phyloP scores from a whole-genome alignment of 352 stramenopile genomes.

The Phytophthora citrophthora region DNA sequence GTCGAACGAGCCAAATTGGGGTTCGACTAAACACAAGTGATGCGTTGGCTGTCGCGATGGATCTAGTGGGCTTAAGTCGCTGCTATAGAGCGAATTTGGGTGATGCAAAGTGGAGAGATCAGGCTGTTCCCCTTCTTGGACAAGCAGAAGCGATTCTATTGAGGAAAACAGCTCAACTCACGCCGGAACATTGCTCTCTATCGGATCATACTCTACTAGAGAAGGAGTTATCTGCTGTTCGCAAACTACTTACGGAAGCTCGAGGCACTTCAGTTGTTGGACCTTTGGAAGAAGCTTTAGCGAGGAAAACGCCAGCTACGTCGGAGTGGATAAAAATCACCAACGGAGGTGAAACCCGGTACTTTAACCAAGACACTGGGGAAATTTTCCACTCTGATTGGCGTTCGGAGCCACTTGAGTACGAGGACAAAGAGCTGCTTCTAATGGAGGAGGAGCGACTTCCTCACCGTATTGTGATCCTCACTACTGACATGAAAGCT shows the following conservation, averaged over 20 bases:
- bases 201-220: conserved; percentile 7
- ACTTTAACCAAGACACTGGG: conserved; percentile 76
- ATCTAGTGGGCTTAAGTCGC: conserved; percentile 42
- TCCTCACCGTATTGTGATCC: conserved; percentile 51
- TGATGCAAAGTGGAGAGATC: conserved; percentile 16
- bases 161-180: conserved; percentile 13
- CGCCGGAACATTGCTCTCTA: conserved; percentile 16
- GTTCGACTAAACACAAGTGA: conserved; percentile 21
- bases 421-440: conserved; percentile 45
- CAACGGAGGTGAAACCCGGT: conserved; percentile 29
- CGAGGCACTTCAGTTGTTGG: conserved; percentile 3
- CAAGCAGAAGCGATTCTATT: conserved; percentile 32
- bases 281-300: conserved; percentile 37
- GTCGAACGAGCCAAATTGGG: conserved; percentile 16
- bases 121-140: conserved; percentile 18
- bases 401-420: conserved; percentile 59
- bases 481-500: conserved; percentile 38
- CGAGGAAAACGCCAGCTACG: conserved; percentile 49
- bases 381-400: conserved; percentile 29
- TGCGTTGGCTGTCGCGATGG: conserved; percentile 24
- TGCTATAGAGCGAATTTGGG: conserved; percentile 52
- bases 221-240: conserved; percentile 26
- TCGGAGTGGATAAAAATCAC: conserved; percentile 63
- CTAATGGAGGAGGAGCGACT: conserved; percentile 30
- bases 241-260: conserved; percentile 18